phyloP scores from a whole-genome alignment of 1,284 basidiomycete species.

The Papiliotrema flavescens region DNA sequence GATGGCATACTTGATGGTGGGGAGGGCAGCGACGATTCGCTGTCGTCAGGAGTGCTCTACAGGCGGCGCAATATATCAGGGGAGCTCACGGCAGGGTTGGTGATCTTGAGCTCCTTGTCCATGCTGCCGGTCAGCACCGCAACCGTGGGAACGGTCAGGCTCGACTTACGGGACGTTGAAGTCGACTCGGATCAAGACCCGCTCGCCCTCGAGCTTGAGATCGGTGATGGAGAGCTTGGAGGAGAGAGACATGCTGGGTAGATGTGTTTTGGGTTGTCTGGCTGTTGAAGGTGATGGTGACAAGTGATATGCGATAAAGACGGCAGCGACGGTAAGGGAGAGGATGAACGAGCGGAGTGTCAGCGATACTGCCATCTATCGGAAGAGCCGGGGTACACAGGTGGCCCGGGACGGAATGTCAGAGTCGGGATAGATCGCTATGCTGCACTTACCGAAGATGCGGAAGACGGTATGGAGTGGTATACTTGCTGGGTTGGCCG shows the following conservation, averaged over 20 bases:
- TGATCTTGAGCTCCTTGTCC: constrained; percentile 75
- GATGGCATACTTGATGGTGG: constrained; percentile 92
- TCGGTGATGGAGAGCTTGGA: constrained; percentile 92
- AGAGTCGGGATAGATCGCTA: not conserved
- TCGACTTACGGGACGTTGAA: constrained; percentile 81
- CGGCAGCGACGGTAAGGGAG: not conserved
- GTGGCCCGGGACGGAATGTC: not conserved
- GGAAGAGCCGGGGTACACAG: not conserved
- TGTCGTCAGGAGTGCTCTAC: constrained; percentile 41
- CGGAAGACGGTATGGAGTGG: too few species aligned
- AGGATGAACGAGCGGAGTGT: not conserved
- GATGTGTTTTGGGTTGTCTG: not conserved
- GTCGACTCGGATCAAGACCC: constrained; percentile 94
- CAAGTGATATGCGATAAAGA: not conserved
- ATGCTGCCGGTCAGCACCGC: not conserved
- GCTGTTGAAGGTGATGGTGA: not conserved
- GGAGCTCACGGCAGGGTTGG: constrained; percentile 83
- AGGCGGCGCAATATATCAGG: not conserved
- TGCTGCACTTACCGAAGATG: too few species aligned
- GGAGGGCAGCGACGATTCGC: constrained; percentile 94
- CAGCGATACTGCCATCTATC: not conserved
- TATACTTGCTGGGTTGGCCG: too few species aligned
- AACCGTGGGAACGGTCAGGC: not conserved
- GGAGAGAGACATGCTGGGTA: constrained; percentile 80
- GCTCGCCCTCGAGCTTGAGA: constrained; percentile 74